phyloP scores from a whole-genome alignment of 2,329 filamentous ascomycete species.

The Fusarium napiforme region DNA sequence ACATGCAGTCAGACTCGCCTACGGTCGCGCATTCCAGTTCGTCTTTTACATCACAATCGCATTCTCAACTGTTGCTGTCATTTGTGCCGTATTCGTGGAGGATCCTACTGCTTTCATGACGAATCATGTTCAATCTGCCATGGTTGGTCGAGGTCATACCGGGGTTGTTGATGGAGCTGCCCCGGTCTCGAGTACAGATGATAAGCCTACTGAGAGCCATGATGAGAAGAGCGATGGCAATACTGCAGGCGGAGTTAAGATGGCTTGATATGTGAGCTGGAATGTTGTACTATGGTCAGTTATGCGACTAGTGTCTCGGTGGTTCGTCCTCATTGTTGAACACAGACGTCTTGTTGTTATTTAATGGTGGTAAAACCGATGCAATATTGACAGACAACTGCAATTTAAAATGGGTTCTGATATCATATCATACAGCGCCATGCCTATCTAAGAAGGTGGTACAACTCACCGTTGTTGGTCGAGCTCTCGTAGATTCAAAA shows the following conservation, averaged over 20 bases:
- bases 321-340: not conserved
- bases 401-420: not conserved
- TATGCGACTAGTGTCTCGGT: not conserved
- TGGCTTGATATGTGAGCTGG: not conserved
- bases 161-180: not conserved
- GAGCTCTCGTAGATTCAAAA: not conserved
- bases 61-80: conserved; percentile 1
- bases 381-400: not conserved
- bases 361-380: not conserved
- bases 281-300: not conserved
- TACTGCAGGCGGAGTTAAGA: not conserved
- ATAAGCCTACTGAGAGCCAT: not conserved
- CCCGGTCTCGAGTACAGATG: not conserved
- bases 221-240: not conserved
- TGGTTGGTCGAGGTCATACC: not conserved
- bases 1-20: conserved; percentile 1
- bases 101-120: conserved; percentile 22
- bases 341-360: not conserved
- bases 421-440: not conserved
- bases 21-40: conserved; percentile 16
- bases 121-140: conserved; percentile 17
- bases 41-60: conserved; percentile 21
- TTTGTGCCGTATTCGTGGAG: conserved; percentile 10
- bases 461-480: not conserved
- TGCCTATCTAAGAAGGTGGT: not conserved